phyloP scores from a whole-genome alignment of 768 basidiomycete genomes.

The Tulasnella calospora region DNA sequence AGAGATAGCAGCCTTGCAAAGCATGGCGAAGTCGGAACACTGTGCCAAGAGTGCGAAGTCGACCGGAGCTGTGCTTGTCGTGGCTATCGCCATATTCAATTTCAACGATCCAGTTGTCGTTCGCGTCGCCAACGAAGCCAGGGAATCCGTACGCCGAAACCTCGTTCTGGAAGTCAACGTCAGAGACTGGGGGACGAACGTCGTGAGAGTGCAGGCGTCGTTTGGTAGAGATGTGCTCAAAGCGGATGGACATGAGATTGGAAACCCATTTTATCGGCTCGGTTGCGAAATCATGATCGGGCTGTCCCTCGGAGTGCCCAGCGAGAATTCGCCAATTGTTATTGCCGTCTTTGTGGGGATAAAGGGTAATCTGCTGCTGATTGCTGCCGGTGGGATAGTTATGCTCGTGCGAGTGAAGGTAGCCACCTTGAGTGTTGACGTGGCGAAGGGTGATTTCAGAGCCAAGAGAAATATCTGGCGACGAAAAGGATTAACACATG shows the following conservation, averaged over 20 bases:
- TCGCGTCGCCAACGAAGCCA: slow-evolving; percentile 80
- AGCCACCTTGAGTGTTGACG: slow-evolving; percentile 97
- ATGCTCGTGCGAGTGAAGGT: slow-evolving; percentile 90
- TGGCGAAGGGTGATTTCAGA: slow-evolving; percentile 82
- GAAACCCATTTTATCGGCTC: slow-evolving; percentile 59
- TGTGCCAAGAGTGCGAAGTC: slow-evolving; percentile 74
- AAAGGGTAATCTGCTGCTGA: slow-evolving; percentile 98
- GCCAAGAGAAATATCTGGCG: slow-evolving; percentile 74
- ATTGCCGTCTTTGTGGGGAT: slow-evolving; percentile 96
- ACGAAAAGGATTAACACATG: neutral
- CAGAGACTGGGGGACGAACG: slow-evolving; percentile 86
- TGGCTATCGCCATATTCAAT: slow-evolving; percentile 63
- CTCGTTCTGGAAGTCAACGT: slow-evolving; percentile 99
- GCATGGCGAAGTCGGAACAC: slow-evolving; percentile 78
- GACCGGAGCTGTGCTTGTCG: slow-evolving; percentile 62
- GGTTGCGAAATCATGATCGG: slow-evolving; percentile 47
- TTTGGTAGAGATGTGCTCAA: slow-evolving; percentile 73
- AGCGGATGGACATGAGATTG: slow-evolving; percentile 65
- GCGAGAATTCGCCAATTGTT: slow-evolving; percentile 88
- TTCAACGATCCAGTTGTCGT: slow-evolving; percentile 90
- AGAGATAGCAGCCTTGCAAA: slow-evolving; percentile 90
- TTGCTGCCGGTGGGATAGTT: slow-evolving; percentile 85
- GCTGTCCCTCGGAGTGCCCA: slow-evolving; percentile 45
- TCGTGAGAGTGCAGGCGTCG: slow-evolving; percentile 95
- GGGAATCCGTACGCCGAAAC: slow-evolving; percentile 90